Conservation (phyloP, 2,329 filamentous ascomycete genomes). For the Coleophoma crateriformis region DNA sequence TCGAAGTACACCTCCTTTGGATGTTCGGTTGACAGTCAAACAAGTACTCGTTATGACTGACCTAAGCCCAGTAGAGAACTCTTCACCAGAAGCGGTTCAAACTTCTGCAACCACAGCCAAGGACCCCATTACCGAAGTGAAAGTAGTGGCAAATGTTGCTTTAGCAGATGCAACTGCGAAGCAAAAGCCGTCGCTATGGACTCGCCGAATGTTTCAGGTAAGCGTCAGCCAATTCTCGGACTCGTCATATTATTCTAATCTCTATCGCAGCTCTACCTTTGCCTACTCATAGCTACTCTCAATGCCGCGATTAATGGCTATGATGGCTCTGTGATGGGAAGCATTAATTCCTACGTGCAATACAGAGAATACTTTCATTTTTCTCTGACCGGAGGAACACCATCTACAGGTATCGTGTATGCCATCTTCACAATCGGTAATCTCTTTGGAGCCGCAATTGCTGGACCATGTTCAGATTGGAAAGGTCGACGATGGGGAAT, state of each 20-base stretch:
- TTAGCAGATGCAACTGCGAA: constrained; percentile 19
- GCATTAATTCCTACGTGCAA: constrained; percentile 37
- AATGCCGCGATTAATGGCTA: constrained; percentile 42
- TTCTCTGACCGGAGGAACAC: constrained; percentile 29
- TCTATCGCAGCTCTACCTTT: constrained; percentile 30
- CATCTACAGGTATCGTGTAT: constrained; percentile 39
- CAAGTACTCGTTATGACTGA: no score
- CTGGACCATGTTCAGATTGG: constrained; percentile 36
- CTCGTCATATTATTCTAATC: not conserved
- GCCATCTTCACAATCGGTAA: constrained; percentile 44
- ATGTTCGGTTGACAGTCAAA: no score
- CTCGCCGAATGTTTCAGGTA: constrained; percentile 35
- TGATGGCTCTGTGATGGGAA: constrained; percentile 40
- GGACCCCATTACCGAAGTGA: not conserved
- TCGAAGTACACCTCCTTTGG: no score
- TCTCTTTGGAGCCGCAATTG: constrained; percentile 34
- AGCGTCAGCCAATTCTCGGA: constrained; percentile 1
- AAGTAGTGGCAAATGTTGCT: constrained; percentile 15
- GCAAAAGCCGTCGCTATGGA: constrained; percentile 24
- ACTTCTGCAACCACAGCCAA: no score
- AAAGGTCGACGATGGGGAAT: constrained; percentile 38
- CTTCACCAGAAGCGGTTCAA: no score
- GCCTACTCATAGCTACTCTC: constrained; percentile 34
- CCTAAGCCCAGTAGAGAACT: no score
- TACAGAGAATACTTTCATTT: constrained; percentile 38